Base-by-base conservation (phyloP, 352 stramenopile genomes). In the Globisporangium cylindrosporum region DNA sequence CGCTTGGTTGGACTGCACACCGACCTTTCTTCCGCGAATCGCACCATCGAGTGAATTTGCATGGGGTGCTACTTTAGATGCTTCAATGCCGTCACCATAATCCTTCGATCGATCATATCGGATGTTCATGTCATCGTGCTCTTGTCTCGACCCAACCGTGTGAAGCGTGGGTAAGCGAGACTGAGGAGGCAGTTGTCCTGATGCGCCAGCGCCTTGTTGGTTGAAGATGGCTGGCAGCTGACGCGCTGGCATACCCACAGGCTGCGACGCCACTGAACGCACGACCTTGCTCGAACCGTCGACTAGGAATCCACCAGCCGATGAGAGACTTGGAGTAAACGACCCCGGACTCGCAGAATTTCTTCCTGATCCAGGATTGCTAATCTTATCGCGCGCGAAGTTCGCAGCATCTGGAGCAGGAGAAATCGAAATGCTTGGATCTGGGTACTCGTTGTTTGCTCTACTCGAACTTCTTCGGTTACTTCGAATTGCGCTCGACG, bases 161-260 rank as follows among this genome's bases (percentile, higher is more conserved):
- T 64, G 55, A 64, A 69, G 64, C 43, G 29, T 64, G 34, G 64
- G 56, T 34, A 69, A 63, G 9, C 29, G 55, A 64, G 64, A 49
- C 18, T 61, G 63, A 36, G 64, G 27, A 27, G 56, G 24, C 27
- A 56, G 46, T 3, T 49, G 36, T 22, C 43, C 60, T 25, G 59
- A 58, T 8, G 15, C 29, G 14, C 32, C 38, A 38, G 27, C 29
- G 15, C 29, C n/a, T n/a, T 63, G 64, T 22, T 62, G 56, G 22
- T 53, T 43, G 38, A 59, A 66, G 24, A 68, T 29, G 3, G 36
- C 20, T 24, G 62, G 62, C 20, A n/a, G 62, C n/a, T 59, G 38
- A 24, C 38, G 22, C 32, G 29, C n/a, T n/a, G 29, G n/a, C 7
- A 22, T 25, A 22, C n/a, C 56, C 22, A 15, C 56, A n/a, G 56